These are phyloP conservation scores for Striga asiatica DNA, from an alignment of 257 asterid species.

Conservation along the genomic window DNA sequence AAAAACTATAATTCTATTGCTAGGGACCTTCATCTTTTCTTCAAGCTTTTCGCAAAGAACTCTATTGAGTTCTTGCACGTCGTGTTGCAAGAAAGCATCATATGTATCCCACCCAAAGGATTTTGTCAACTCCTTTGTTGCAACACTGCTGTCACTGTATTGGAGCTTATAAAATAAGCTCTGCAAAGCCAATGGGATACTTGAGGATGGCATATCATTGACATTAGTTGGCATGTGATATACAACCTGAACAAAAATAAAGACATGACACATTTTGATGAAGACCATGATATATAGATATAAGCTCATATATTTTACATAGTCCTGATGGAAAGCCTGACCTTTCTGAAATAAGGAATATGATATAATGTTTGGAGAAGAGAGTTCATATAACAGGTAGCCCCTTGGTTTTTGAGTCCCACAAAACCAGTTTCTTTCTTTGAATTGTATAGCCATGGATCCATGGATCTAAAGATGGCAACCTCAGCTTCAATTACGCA, in stretches of 20 bases:
- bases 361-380: constrained; percentile 41
- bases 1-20: not conserved
- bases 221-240: constrained; percentile 34
- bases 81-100: constrained; percentile 42
- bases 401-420: constrained; percentile 46
- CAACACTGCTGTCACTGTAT: constrained; percentile 26
- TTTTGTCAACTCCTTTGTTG: constrained; percentile 39
- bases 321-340: constrained; percentile 16
- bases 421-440: constrained; percentile 44
- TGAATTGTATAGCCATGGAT: constrained; percentile 26
- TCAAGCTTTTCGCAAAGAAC: constrained; percentile 43
- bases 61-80: constrained; percentile 43
- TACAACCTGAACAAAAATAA: constrained; percentile 30
- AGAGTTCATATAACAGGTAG: constrained; percentile 50
- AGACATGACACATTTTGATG: constrained; percentile 8
- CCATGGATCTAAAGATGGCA: constrained; percentile 18
- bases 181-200: constrained; percentile 43
- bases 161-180: constrained; percentile 42
- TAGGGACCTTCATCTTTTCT: constrained; percentile 41
- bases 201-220: constrained; percentile 34
- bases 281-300: constrained; percentile 3
- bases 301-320: constrained; percentile 4
- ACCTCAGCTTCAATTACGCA: constrained; percentile 38
- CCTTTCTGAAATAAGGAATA: constrained; percentile 46
- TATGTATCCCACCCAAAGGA: constrained; percentile 49